These are phyloP conservation scores for Salvia miltiorrhiza DNA, from an alignment of 257 asterid genomes.

Conservation along the genomic window DNA sequence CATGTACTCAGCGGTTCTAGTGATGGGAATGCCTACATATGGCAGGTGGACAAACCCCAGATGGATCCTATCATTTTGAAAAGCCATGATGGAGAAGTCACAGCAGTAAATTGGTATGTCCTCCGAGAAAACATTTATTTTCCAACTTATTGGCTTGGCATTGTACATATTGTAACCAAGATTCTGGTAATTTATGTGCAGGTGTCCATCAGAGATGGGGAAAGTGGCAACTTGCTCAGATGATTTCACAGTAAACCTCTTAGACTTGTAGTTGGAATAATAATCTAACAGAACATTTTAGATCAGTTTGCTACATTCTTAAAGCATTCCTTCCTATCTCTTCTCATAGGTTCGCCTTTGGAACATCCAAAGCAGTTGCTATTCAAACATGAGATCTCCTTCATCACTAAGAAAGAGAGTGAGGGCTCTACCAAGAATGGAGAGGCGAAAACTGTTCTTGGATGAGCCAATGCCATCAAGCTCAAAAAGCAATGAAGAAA, in stretches of 20 bases:
- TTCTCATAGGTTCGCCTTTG: slow-evolving; percentile 65
- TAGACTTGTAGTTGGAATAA: neutral
- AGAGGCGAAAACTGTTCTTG: slow-evolving; percentile 54
- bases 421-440: slow-evolving; percentile 49
- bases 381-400: slow-evolving; percentile 74
- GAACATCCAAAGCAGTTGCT: slow-evolving; percentile 69
- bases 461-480: slow-evolving; percentile 43
- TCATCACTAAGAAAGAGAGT: slow-evolving; percentile 79
- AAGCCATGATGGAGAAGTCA: slow-evolving; percentile 91
- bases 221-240: slow-evolving; percentile 90
- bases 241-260: slow-evolving; percentile 82
- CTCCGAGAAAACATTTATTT: neutral
- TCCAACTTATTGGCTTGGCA: neutral
- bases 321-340: slow-evolving; percentile 8
- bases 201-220: slow-evolving; percentile 87
- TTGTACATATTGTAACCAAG: slow-evolving; percentile 4
- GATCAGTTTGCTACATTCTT: neutral
- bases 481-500: slow-evolving; percentile 24
- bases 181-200: slow-evolving; percentile 28
- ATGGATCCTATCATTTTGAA: slow-evolving; percentile 56
- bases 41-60: slow-evolving; percentile 89
- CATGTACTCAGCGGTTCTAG: slow-evolving; percentile 94
- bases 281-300: neutral
- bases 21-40: slow-evolving; percentile 90
- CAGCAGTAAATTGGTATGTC: slow-evolving; percentile 85